Evolutionary conservation across 1,139 yeast species (phyloP).

Genomic region (Suhomyces bolitotheri): DNA sequence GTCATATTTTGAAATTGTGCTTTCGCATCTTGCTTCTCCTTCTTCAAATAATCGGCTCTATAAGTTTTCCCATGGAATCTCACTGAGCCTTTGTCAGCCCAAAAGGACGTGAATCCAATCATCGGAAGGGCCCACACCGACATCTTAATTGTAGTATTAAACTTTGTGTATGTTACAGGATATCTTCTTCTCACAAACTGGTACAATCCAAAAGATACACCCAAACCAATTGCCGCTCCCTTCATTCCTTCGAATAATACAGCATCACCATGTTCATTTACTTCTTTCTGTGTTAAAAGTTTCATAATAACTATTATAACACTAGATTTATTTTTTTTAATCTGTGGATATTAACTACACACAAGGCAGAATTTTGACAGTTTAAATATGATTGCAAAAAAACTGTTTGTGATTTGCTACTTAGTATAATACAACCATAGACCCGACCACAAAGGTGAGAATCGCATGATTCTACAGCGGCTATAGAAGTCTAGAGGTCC

Average conservation of each 20-base stretch:
- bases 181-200: constrained; percentile 34
- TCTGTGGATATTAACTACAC: too few relatives aligned
- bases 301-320: constrained; percentile 45
- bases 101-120: constrained; percentile 40
- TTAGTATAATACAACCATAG: too few relatives aligned
- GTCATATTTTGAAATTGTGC: constrained; percentile 20
- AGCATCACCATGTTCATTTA: constrained; percentile 40
- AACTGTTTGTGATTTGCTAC: too few relatives aligned
- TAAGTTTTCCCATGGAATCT: constrained; percentile 43
- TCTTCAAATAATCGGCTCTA: constrained; percentile 35
- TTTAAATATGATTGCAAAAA: constrained; percentile 1
- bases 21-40: constrained; percentile 17
- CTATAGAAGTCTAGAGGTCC: too few relatives aligned
- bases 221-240: constrained; percentile 41
- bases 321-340: too few relatives aligned
- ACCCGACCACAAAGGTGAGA: too few relatives aligned
- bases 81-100: constrained; percentile 50
- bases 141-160: constrained; percentile 42
- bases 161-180: constrained; percentile 33
- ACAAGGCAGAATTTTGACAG: too few relatives aligned
- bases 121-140: constrained; percentile 45
- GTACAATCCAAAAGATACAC: constrained; percentile 34
- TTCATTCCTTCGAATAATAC: constrained; percentile 40
- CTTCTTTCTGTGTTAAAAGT: constrained; percentile 41
- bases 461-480: too few relatives aligned